These are phyloP conservation scores for Colletotrichum acutatum DNA, from an alignment of 2,329 filamentous ascomycete genomes.

Conservation along the genomic window DNA sequence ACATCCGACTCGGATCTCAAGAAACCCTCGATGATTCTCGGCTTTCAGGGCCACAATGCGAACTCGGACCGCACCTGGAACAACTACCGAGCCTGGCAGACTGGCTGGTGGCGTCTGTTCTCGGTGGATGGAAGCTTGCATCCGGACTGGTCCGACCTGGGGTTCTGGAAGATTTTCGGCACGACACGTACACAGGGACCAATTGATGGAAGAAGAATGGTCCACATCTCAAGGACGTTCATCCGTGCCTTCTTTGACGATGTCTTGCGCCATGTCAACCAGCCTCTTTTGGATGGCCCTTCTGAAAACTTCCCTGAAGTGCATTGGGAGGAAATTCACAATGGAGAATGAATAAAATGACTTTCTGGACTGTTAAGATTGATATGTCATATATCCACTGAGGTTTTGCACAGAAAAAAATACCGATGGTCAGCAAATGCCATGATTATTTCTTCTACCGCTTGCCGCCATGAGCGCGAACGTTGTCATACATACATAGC, in stretches of 20 bases:
- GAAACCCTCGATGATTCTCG: slow-evolving; percentile 39
- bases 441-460: background rate
- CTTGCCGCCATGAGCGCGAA: too few relatives aligned
- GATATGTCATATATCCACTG: too few relatives aligned
- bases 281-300: slow-evolving; percentile 19
- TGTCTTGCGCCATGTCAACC: background rate
- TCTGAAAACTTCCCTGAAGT: slow-evolving; percentile 26
- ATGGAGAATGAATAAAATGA: background rate
- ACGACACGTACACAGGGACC: slow-evolving; percentile 10
- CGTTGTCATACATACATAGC: background rate
- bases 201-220: slow-evolving; percentile 32
- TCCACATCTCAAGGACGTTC: slow-evolving; percentile 19
- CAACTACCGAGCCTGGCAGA: slow-evolving; percentile 30
- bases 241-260: slow-evolving; percentile 34
- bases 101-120: slow-evolving; percentile 30
- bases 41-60: slow-evolving; percentile 35
- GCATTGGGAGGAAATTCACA: slow-evolving; percentile 13
- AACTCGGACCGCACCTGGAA: slow-evolving; percentile 22
- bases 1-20: slow-evolving; percentile 36
- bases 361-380: slow-evolving; percentile 36
- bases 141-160: slow-evolving; percentile 29
- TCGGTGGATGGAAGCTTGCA: slow-evolving; percentile 26
- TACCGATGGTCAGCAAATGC: background rate
- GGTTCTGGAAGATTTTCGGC: slow-evolving; percentile 31
- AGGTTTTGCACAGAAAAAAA: background rate